phyloP scores from a whole-genome alignment of 2,329 filamentous ascomycete genomes.

The Aspergillus latus region DNA sequence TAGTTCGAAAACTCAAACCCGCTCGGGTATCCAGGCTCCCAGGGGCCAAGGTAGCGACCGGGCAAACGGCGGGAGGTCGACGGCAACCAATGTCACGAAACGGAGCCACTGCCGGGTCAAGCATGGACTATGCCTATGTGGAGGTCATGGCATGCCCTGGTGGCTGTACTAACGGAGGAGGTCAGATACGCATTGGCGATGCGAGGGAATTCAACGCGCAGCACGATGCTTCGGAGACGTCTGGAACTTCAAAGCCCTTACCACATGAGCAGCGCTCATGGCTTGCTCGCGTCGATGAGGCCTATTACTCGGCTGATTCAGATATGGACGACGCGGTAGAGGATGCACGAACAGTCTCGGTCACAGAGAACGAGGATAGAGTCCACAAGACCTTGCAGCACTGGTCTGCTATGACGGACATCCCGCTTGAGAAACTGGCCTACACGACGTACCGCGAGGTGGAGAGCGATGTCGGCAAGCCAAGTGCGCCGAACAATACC shows the following conservation, averaged over 20 bases:
- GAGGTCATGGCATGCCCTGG: constrained; percentile 99
- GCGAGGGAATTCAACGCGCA: constrained; percentile 43
- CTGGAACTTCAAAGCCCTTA: constrained; percentile 57
- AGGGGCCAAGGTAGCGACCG: constrained; percentile 60
- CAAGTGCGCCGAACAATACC: constrained; percentile 60
- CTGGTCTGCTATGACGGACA: constrained; percentile 72
- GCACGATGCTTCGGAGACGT: constrained; percentile 19
- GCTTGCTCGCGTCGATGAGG: constrained; percentile 79
- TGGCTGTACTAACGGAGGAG: constrained; percentile 97
- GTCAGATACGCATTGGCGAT: constrained; percentile 90
- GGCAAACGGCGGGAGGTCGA: constrained; percentile 25
- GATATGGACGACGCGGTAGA: constrained; percentile 48
- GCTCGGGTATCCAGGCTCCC: constrained; percentile 75
- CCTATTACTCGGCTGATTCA: constrained; percentile 75
- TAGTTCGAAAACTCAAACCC: constrained; percentile 91
- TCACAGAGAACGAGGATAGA: constrained; percentile 28
- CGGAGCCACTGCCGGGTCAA: constrained; percentile 29
- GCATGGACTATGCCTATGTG: constrained; percentile 79
- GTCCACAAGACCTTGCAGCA: constrained; percentile 68
- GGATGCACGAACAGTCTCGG: constrained; percentile 26
- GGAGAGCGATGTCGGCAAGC: constrained; percentile 90
- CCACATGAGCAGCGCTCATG: constrained; percentile 82
- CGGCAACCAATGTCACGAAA: constrained; percentile 35
- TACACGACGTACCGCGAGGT: constrained; percentile 90
- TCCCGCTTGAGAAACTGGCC: constrained; percentile 73